phyloP scores from a whole-genome alignment of 2,329 filamentous ascomycete genomes.

The Sphaerulina musiva region DNA sequence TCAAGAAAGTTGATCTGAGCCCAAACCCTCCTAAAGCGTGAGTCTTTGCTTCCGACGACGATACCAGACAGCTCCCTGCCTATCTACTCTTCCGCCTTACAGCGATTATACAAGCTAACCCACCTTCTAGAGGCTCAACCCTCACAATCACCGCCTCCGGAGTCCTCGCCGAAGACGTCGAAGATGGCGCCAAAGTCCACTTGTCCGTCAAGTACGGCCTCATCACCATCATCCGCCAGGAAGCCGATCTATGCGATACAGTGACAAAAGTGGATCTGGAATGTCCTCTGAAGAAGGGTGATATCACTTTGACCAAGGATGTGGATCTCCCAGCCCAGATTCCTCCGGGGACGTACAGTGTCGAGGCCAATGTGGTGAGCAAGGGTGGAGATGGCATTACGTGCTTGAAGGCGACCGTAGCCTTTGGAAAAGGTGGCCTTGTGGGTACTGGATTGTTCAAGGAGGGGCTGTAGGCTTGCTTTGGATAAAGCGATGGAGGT shows the following conservation, averaged over 20 bases:
- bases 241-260: conserved; percentile 81
- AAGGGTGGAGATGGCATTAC: conserved; percentile 69
- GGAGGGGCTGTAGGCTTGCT: conserved; percentile 20
- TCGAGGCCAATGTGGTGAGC: conserved; percentile 77
- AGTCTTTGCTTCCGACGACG: conserved; percentile 10
- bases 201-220: conserved; percentile 89
- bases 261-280: conserved; percentile 79
- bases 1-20: conserved; percentile 69
- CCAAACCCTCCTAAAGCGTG: conserved; percentile 88
- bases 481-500: no score
- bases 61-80: conserved; percentile 2
- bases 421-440: conserved; percentile 47
- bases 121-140: conserved; percentile 58
- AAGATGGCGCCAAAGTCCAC: conserved; percentile 71
- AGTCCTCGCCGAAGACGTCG: conserved; percentile 63
- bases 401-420: conserved; percentile 71
- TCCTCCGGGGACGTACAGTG: conserved; percentile 83
- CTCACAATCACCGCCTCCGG: conserved; percentile 75
- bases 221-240: conserved; percentile 77
- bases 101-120: not conserved
- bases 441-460: conserved; percentile 19
- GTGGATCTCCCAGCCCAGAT: conserved; percentile 82
- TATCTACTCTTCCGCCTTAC: conserved; percentile 9
- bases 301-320: conserved; percentile 64
- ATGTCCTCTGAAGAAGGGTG: conserved; percentile 79